Evolutionary conservation across 2,329 filamentous ascomycete species (phyloP).

Genomic region (Aureobasidium lini): DNA sequence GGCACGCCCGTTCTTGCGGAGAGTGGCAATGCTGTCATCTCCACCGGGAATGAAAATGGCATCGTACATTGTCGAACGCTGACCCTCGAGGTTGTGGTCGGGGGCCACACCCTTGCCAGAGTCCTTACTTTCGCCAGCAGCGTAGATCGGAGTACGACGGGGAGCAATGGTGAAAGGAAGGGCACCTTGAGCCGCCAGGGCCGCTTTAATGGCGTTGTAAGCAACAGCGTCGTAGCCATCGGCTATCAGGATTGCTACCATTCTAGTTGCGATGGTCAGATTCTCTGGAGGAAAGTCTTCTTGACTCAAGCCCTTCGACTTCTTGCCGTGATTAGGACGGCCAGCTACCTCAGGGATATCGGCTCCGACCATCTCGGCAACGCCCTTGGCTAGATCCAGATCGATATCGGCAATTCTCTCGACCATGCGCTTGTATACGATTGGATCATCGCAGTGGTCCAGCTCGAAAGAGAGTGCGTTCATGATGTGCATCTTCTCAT

Average conservation of each 20-base stretch:
- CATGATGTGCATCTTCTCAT: conserved; percentile 58
- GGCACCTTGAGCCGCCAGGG: conserved; percentile 54
- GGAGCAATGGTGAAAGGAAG: conserved; percentile 67
- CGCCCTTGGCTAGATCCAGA: conserved; percentile 57
- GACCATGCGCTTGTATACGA: conserved; percentile 66
- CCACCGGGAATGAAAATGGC: conserved; percentile 71
- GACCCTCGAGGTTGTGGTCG: conserved; percentile 72
- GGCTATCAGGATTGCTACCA: conserved; percentile 67
- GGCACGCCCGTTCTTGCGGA: conserved; percentile 63
- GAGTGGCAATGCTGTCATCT: conserved; percentile 51
- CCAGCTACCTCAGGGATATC: conserved; percentile 47
- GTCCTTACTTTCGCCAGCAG: conserved; percentile 50
- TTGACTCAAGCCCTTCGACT: conserved; percentile 61
- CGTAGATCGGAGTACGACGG: conserved; percentile 57
- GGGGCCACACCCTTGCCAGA: conserved; percentile 52
- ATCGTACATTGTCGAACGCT: conserved; percentile 75
- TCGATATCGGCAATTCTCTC: conserved; percentile 66
- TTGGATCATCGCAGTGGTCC: conserved; percentile 71
- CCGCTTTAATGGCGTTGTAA: conserved; percentile 58
- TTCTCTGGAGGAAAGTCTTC: conserved; percentile 55
- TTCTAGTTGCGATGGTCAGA: conserved; percentile 62
- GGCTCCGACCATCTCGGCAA: conserved; percentile 64
- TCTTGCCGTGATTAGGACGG: conserved; percentile 58
- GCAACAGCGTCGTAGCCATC: conserved; percentile 65
- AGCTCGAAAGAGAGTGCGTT: conserved; percentile 62